These are phyloP conservation scores for Dipteronia dyeriana DNA, from an alignment of 345 rosid species.

Conservation along the genomic window DNA sequence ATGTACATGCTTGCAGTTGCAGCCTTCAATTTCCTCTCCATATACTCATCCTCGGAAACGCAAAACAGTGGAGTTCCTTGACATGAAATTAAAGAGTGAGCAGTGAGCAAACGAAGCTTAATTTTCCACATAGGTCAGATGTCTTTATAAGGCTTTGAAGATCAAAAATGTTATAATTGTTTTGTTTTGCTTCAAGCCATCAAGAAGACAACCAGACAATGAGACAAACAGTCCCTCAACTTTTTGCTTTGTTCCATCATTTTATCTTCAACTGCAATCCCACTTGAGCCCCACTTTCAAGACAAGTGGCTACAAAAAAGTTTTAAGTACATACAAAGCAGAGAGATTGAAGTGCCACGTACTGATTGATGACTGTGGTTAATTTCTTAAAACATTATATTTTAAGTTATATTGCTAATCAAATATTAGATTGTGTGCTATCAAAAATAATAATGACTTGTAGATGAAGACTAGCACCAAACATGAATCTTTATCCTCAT, in stretches of 20 bases:
- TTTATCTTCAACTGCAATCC: constrained; percentile 31
- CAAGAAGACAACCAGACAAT: background rate
- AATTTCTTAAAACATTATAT: background rate
- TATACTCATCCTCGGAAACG: background rate
- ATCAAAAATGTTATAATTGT: constrained; percentile 13
- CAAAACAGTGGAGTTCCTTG: no score
- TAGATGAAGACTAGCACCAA: constrained; percentile 20
- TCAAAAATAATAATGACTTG: background rate
- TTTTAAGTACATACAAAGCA: background rate
- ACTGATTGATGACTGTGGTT: no score
- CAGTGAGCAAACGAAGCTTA: background rate
- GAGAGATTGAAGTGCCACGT: constrained; percentile 22
- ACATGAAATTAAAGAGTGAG: background rate
- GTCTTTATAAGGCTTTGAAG: constrained; percentile 10
- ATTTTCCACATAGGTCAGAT: constrained; percentile 16
- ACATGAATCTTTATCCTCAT: constrained; percentile 20
- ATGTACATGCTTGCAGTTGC: no score
- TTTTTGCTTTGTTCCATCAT: constrained; percentile 21
- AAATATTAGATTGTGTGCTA: no score
- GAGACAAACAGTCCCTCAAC: background rate
- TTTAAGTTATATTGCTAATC: background rate
- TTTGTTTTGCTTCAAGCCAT: constrained; percentile 10
- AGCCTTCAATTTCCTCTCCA: background rate
- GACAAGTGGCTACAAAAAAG: background rate
- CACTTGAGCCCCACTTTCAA: constrained; percentile 11